These are phyloP conservation scores for Quercus glauca DNA, from an alignment of 306 rosid species.

Conservation along the genomic window DNA sequence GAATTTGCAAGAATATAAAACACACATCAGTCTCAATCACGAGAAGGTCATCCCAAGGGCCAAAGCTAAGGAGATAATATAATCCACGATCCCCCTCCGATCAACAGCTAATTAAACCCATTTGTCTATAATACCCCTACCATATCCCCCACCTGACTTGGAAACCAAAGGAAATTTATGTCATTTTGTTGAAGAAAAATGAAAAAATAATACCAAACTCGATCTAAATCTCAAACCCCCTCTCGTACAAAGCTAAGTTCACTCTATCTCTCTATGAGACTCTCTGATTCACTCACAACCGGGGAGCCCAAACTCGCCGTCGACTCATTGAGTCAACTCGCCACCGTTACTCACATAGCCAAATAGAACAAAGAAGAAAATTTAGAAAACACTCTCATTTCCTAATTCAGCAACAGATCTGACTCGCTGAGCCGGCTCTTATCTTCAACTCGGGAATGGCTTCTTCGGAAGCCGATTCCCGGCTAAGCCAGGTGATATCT, in stretches of 20 bases:
- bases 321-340: conserved; percentile 44
- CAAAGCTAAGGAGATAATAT: too few relatives aligned
- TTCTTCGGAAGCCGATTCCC: conserved; percentile 99
- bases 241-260: background rate
- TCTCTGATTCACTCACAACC: background rate
- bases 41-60: too few relatives aligned
- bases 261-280: background rate
- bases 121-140: background rate
- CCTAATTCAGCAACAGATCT: conserved; percentile 28
- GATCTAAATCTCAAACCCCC: conserved; percentile 37
- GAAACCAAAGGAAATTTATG: conserved; percentile 3
- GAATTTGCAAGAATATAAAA: too few relatives aligned
- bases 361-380: conserved; percentile 9
- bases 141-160: background rate
- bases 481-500: conserved; percentile 71
- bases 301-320: background rate
- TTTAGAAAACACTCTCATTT: conserved; percentile 24
- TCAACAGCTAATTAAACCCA: background rate
- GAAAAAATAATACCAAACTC: background rate
- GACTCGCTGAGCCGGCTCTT: conserved; percentile 42
- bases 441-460: conserved; percentile 87
- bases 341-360: conserved; percentile 19
- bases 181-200: background rate
- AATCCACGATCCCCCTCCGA: background rate
- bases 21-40: too few relatives aligned